A percentile compares a stretch with the other conserved stretches of the same genome.
These are phyloP conservation scores for Galeopsis tetrahit DNA, from an alignment of 257 asterid genomes.

Conservation along the genomic window DNA sequence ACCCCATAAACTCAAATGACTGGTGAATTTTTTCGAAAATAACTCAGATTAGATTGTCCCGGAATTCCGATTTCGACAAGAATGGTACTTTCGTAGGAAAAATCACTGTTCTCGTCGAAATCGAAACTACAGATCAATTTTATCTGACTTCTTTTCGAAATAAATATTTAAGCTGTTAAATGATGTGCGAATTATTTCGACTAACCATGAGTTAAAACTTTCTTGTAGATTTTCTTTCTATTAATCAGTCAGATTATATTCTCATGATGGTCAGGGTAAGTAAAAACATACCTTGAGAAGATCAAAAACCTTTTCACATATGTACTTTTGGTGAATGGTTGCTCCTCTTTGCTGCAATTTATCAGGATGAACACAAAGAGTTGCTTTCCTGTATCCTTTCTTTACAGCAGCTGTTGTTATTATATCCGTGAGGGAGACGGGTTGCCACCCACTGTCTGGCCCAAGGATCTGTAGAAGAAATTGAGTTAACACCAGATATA, in stretches of 20 bases:
- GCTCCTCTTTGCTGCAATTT: slow-evolving; percentile 94
- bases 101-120: no score
- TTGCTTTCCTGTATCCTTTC: slow-evolving; percentile 89
- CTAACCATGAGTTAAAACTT: neutral
- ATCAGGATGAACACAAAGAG: slow-evolving; percentile 92
- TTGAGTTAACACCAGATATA: slow-evolving; percentile 19
- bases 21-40: no score
- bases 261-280: neutral
- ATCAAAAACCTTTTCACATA: slow-evolving; percentile 90
- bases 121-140: no score
- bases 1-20: neutral
- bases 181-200: neutral
- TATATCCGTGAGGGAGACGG: slow-evolving; percentile 73
- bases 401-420: slow-evolving; percentile 73
- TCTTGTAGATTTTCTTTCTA: neutral
- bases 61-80: no score
- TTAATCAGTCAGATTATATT: neutral
- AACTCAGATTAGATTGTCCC: no score
- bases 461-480: slow-evolving; percentile 72
- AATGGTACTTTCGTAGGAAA: no score
- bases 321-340: slow-evolving; percentile 78
- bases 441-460: slow-evolving; percentile 84
- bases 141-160: no score
- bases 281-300: slow-evolving; percentile 71
- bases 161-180: neutral